phyloP scores from a whole-genome alignment of 2,329 filamentous ascomycete genomes.

The Fusarium agapanthi region DNA sequence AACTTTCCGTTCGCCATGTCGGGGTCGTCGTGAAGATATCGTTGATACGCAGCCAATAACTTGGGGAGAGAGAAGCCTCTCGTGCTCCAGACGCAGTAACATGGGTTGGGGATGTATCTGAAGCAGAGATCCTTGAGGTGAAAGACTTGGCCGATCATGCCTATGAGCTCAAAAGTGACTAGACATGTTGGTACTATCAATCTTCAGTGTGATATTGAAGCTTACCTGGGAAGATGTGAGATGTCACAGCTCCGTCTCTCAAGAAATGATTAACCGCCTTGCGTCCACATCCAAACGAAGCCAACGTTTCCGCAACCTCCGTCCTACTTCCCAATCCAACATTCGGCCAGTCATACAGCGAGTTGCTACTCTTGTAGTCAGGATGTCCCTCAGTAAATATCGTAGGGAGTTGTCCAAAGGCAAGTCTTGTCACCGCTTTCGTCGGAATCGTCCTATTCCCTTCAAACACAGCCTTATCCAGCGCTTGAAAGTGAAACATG shows the following conservation, averaged over 20 bases:
- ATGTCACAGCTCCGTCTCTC: not conserved
- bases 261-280: constrained; percentile 5
- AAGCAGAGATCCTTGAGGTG: constrained; percentile 21
- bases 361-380: fast-evolving
- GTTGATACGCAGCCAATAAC: not conserved
- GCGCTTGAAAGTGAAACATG: constrained; percentile 6
- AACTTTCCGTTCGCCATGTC: not conserved
- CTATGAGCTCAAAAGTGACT: constrained; percentile 16
- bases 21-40: not conserved
- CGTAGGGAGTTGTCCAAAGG: constrained; percentile 11
- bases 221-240: constrained; percentile 10
- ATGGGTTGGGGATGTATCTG: constrained; percentile 19
- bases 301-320: not conserved
- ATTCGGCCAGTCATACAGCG: fast-evolving
- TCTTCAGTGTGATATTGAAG: too few species aligned
- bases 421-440: not conserved
- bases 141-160: constrained; percentile 11
- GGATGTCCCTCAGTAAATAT: not conserved
- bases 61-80: not conserved
- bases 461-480: constrained; percentile 13
- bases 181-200: not conserved
- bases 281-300: constrained; percentile 1
- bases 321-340: not conserved
- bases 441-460: not conserved
- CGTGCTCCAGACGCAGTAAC: constrained; percentile 6